These are phyloP conservation scores for Yamadazyma laniorum DNA, from an alignment of 805 yeast genomes.

Conservation along the genomic window DNA sequence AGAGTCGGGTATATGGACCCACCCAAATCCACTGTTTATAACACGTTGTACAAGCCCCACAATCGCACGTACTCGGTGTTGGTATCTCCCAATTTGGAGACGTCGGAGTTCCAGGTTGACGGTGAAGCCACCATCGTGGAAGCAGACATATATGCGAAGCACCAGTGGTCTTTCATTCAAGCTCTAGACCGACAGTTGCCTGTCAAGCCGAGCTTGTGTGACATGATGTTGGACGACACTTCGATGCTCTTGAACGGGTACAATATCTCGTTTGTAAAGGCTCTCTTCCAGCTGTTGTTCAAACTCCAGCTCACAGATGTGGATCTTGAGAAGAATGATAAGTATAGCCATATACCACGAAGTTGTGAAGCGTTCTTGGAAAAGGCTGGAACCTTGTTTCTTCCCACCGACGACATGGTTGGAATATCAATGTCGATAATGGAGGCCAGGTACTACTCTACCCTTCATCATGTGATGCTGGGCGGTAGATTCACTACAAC, in stretches of 20 bases:
- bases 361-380: conserved; percentile 29
- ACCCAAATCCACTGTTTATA: conserved; percentile 21
- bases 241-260: conserved; percentile 17
- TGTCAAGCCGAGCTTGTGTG: conserved; percentile 32
- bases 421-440: conserved; percentile 24
- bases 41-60: conserved; percentile 27
- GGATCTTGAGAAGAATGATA: conserved; percentile 8
- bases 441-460: conserved; percentile 27
- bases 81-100: conserved; percentile 25
- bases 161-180: conserved; percentile 65
- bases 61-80: conserved; percentile 21
- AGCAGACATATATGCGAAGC: conserved; percentile 54
- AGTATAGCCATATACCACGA: conserved; percentile 14
- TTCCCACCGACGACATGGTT: conserved; percentile 34
- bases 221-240: conserved; percentile 36
- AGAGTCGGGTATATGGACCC: conserved; percentile 29
- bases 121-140: conserved; percentile 53
- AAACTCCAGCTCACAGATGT: background rate
- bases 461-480: conserved; percentile 20
- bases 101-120: conserved; percentile 35
- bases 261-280: conserved; percentile 24
- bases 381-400: conserved; percentile 26
- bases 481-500: conserved; percentile 23
- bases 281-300: conserved; percentile 22
- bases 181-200: conserved; percentile 53